Evolutionary conservation across 352 stramenopile species (phyloP).

Genomic region (Phytopythium helicoides): DNA sequence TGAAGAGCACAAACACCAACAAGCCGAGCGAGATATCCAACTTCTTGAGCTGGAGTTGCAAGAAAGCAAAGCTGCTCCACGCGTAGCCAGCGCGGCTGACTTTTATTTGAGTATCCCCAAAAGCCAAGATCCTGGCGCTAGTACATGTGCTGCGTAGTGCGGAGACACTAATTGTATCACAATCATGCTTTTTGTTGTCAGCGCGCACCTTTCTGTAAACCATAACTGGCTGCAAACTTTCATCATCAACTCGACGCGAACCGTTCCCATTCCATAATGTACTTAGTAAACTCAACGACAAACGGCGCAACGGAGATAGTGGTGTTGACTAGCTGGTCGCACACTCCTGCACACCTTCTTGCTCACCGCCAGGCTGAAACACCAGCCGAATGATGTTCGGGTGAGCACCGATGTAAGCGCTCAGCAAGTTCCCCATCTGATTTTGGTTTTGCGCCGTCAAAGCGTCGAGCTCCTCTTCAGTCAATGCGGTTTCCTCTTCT

Average conservation of each 20-base stretch:
- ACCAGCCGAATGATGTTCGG: constrained; percentile 69
- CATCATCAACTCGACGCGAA: too few species aligned
- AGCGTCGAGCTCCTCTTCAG: constrained; percentile 44
- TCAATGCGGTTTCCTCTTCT: constrained; percentile 33
- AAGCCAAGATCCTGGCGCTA: too few species aligned
- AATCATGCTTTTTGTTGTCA: too few species aligned
- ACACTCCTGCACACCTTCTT: constrained; percentile 66
- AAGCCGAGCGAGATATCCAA: background rate
- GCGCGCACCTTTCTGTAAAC: too few species aligned
- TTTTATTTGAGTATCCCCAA: too few species aligned
- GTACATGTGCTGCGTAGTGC: too few species aligned
- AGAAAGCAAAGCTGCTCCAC: background rate
- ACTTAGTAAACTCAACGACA: too few species aligned
- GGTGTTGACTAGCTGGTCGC: constrained; percentile 39
- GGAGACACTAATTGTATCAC: too few species aligned
- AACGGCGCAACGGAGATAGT: too few species aligned
- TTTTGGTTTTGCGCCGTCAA: constrained; percentile 61
- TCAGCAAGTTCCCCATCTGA: constrained; percentile 55
- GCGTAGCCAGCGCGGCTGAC: too few species aligned
- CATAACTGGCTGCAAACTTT: too few species aligned
- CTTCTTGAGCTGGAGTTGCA: background rate
- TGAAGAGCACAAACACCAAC: background rate
- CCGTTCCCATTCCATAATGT: too few species aligned
- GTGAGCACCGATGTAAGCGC: constrained; percentile 41
- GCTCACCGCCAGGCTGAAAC: constrained; percentile 51